Conservation (phyloP, 257 asterid genomes). For the Solanum sitiens region DNA sequence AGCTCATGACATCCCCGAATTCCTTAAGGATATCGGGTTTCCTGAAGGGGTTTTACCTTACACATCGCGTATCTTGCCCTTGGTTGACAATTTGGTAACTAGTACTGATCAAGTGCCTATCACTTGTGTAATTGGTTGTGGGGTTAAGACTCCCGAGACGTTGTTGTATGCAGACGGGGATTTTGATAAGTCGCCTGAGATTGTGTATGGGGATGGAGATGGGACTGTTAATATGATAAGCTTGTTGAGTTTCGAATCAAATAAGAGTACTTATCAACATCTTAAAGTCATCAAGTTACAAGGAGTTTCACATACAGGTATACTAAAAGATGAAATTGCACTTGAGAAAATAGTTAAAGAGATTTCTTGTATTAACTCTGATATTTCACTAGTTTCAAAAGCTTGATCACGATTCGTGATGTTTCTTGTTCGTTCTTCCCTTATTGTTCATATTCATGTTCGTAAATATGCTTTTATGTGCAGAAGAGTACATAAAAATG, state of each 20-base stretch:
- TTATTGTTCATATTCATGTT: not conserved
- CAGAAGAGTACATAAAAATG: no score
- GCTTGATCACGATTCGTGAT: not conserved
- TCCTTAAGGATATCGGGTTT: constrained; percentile 59
- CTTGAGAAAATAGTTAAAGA: constrained; percentile 28
- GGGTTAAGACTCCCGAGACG: constrained; percentile 46
- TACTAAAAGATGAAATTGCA: constrained; percentile 39
- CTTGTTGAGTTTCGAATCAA: constrained; percentile 43
- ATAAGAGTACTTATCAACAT: constrained; percentile 10
- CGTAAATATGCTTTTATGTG: not conserved
- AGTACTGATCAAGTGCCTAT: constrained; percentile 20
- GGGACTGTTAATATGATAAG: constrained; percentile 81
- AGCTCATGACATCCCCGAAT: constrained; percentile 24
- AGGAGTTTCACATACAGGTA: constrained; percentile 52
- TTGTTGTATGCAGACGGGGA: constrained; percentile 37
- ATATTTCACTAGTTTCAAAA: constrained; percentile 2
- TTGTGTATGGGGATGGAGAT: constrained; percentile 74
- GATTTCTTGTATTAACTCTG: constrained; percentile 35
- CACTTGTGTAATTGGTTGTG: constrained; percentile 62
- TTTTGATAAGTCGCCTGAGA: constrained; percentile 52
- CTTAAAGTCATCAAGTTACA: constrained; percentile 38
- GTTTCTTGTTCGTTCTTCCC: not conserved
- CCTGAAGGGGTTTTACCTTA: constrained; percentile 51
- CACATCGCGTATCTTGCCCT: constrained; percentile 40
- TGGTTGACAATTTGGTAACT: constrained; percentile 22